Percentiles rank a stretch among this genome's conserved stretches.
Conservation (phyloP, 805 yeast species). For the Lipomyces lipofer region DNA sequence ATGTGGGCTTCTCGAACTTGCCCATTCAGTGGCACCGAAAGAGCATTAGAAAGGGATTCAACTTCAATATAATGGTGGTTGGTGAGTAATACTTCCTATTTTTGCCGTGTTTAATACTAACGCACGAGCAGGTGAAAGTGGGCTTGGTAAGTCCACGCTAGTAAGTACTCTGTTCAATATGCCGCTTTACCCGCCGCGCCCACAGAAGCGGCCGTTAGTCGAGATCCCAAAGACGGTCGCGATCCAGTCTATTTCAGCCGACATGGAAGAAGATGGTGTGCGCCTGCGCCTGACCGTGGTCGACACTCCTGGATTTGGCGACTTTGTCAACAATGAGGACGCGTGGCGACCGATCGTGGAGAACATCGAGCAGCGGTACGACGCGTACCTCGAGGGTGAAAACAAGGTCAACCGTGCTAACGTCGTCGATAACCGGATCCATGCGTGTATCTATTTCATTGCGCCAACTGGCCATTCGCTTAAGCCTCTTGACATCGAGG, state of each 20-base stretch:
- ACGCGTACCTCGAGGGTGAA: constrained; percentile 85
- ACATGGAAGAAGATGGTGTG: constrained; percentile 92
- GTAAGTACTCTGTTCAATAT: constrained; percentile 84
- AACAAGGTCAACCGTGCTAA: constrained; percentile 73
- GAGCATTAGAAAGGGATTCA: constrained; percentile 85
- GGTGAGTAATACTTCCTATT: constrained; percentile 44
- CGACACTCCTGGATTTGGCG: constrained; percentile 95
- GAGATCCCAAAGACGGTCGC: constrained; percentile 48
- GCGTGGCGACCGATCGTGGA: constrained; percentile 89
- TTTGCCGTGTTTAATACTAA: neutral
- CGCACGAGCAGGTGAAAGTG: constrained; percentile 59
- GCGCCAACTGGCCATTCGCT: constrained; percentile 97
- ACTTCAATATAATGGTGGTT: constrained; percentile 82
- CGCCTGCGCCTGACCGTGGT: constrained; percentile 78
- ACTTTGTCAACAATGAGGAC: constrained; percentile 58
- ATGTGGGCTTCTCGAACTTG: constrained; percentile 94
- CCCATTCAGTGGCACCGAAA: constrained; percentile 99
- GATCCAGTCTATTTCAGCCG: constrained; percentile 61
- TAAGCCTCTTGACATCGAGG: constrained; percentile 82
- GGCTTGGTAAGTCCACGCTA: constrained; percentile 90
- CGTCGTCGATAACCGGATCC: constrained; percentile 79
- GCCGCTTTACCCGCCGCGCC: constrained; percentile 49
- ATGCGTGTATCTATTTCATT: constrained; percentile 89
- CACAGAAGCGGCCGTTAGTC: constrained; percentile 13
- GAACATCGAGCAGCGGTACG: constrained; percentile 83